These are phyloP conservation scores for Leccinum subgranulosum DNA, from an alignment of 768 basidiomycete species.

Conservation along the genomic window DNA sequence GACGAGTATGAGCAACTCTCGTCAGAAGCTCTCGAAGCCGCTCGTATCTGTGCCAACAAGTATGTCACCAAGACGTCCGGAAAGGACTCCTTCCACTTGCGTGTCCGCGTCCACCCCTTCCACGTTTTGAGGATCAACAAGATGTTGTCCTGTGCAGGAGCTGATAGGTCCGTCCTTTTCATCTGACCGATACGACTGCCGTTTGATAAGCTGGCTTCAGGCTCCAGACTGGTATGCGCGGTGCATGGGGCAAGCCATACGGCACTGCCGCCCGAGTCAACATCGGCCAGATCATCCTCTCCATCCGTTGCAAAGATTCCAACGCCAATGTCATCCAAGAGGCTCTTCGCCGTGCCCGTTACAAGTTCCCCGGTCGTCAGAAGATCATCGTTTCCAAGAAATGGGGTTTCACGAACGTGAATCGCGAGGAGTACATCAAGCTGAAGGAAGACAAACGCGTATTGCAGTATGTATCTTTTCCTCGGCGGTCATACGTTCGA, in stretches of 20 bases:
- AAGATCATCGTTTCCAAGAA: slow-evolving; percentile 97
- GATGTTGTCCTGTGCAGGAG: slow-evolving; percentile 99
- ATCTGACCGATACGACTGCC: not conserved
- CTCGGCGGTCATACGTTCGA: not conserved
- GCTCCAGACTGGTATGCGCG: slow-evolving; percentile 97
- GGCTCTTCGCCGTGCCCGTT: slow-evolving; percentile 94
- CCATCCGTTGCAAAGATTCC: slow-evolving; percentile 86
- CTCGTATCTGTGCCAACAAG: slow-evolving; percentile 99
- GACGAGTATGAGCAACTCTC: slow-evolving; percentile 98
- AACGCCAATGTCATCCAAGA: slow-evolving; percentile 91
- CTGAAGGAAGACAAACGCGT: slow-evolving; percentile 90
- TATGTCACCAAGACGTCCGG: slow-evolving; percentile 97
- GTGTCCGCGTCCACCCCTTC: slow-evolving; percentile 97
- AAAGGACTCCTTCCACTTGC: slow-evolving; percentile 98
- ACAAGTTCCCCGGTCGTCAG: slow-evolving; percentile 99
- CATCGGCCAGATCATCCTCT: slow-evolving; percentile 94
- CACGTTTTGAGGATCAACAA: slow-evolving; percentile 99
- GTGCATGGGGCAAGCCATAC: slow-evolving; percentile 99
- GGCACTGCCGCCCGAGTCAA: slow-evolving; percentile 94
- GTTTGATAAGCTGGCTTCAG: slow-evolving; percentile 32
- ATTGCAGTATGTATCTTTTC: slow-evolving; percentile 60
- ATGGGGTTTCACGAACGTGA: slow-evolving; percentile 98
- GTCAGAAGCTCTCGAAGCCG: slow-evolving; percentile 94
- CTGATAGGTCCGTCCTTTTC: slow-evolving; percentile 69
- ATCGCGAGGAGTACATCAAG: slow-evolving; percentile 82